Evolutionary conservation across 768 basidiomycete species (phyloP), one percentile per base, ranked within the genome.

Genomic region (Phylloporus arenicola): DNA sequence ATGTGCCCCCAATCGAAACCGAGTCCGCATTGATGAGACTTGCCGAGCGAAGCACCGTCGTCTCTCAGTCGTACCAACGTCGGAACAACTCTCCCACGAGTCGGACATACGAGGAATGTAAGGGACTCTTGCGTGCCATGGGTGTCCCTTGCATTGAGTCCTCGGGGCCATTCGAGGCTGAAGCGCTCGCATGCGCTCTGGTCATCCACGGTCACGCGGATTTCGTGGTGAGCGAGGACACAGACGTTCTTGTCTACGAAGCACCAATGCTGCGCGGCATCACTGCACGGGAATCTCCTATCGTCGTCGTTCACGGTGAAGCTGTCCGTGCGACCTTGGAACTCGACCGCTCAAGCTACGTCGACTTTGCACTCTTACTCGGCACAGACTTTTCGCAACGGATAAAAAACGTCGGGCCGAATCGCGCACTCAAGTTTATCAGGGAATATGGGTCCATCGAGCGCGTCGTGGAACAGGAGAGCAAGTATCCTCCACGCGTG

Each of bases 301-400:
- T 96, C 4, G 65, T 78, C 33, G 52, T 84, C 45, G 74, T 93
- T 43, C 80, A 78, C 14, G 89, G 88, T 5, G 56, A 75, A 1
- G 75, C 83, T 3, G 72, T 92, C 17, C 86, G 84, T 9, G 52
- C 66, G 1, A 71, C 70, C 7, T 77, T 92, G 31, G 62, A 72
- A 11, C 78, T 96, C 24, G 70, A 78, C 56, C 75, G 75, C 8
- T 60, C 72, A 0, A 64, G 79, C 44, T 93, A 79, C 66, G 65
- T 95, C 58, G 93, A 96, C 68, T 92, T 95, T 67, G 83, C 82
- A 0, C 79, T 95, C 45, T 75, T 96, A 6, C 77, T 93, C 10
- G 93, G 93, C 11, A 95, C 92, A 2, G 93, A 96, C 67, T 94
- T 95, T 58, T 85, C 89, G 0, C 81, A 84, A 41, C 82, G 93